These are phyloP conservation scores for Pleurotus sapidus DNA, from an alignment of 768 basidiomycete genomes.

Conservation along the genomic window DNA sequence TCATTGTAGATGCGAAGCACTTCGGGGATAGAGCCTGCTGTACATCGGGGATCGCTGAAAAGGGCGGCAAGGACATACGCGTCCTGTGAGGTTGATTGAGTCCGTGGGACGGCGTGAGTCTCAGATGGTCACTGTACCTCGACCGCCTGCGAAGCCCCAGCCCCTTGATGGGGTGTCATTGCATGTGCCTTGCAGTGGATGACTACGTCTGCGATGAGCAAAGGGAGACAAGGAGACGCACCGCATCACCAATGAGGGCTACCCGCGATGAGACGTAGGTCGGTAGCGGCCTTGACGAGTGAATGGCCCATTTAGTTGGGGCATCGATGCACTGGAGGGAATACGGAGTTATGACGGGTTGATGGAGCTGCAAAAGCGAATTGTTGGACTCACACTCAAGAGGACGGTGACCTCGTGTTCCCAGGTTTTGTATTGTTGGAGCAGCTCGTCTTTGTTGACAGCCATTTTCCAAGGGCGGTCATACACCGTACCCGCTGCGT, in stretches of 20 bases:
- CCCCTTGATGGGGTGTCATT: slow-evolving; percentile 29
- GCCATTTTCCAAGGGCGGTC: slow-evolving; percentile 24
- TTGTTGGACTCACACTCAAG: slow-evolving; percentile 22
- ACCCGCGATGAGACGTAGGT: slow-evolving; percentile 14
- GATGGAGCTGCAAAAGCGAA: too few relatives aligned
- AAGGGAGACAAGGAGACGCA: slow-evolving; percentile 5
- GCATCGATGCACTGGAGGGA: slow-evolving; percentile 13
- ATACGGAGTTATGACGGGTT: too few relatives aligned
- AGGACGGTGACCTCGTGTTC: slow-evolving; percentile 26
- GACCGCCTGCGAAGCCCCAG: slow-evolving; percentile 29
- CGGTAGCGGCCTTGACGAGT: slow-evolving; percentile 16
- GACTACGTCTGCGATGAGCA: not conserved
- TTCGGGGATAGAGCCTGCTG: slow-evolving; percentile 15
- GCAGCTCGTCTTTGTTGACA: slow-evolving; percentile 23
- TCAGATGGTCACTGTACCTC: slow-evolving; percentile 22
- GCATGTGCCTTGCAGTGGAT: slow-evolving; percentile 22
- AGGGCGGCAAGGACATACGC: too few relatives aligned
- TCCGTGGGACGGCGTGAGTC: slow-evolving; percentile 43
- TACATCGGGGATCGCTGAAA: slow-evolving; percentile 28
- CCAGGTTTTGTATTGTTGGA: slow-evolving; percentile 19
- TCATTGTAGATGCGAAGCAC: slow-evolving; percentile 23
- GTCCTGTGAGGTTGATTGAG: too few relatives aligned
- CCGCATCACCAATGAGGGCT: slow-evolving; percentile 20
- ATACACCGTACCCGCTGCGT: slow-evolving; percentile 19
- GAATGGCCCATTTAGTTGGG: slow-evolving; percentile 18